Conservation (phyloP, 75 land plant genomes). For the Cryptomeria japonica region DNA sequence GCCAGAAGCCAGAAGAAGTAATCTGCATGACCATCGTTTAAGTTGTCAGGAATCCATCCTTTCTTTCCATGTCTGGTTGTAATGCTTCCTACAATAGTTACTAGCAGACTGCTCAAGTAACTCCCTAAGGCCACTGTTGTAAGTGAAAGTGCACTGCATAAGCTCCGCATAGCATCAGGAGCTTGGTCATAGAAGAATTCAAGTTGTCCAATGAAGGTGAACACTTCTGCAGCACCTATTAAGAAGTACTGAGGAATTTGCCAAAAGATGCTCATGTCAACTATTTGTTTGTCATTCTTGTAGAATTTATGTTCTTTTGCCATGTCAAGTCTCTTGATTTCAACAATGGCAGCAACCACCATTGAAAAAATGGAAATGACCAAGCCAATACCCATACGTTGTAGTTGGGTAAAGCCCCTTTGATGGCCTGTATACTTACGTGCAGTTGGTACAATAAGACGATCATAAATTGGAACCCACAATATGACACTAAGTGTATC, state of each 20-base stretch:
- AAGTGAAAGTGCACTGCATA: constrained; percentile 71
- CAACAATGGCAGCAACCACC: constrained; percentile 57
- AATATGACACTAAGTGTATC: constrained; percentile 52
- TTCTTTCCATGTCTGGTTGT: constrained; percentile 48
- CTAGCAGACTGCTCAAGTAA: constrained; percentile 67
- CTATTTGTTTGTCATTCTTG: neutral
- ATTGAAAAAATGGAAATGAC: constrained; percentile 43
- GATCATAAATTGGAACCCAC: constrained; percentile 59
- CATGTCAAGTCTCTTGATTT: constrained; percentile 37
- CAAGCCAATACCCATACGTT: constrained; percentile 68
- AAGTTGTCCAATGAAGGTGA: constrained; percentile 41
- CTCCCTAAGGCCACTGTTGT: constrained; percentile 68
- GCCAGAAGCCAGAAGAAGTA: constrained; percentile 79
- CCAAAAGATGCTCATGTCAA: constrained; percentile 46
- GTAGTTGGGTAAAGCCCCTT: constrained; percentile 54
- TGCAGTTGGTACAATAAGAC: constrained; percentile 34
- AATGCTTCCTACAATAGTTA: constrained; percentile 56
- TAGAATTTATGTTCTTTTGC: constrained; percentile 15
- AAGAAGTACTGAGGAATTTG: constrained; percentile 62
- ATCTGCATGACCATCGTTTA: constrained; percentile 73
- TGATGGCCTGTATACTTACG: constrained; percentile 29
- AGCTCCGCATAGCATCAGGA: constrained; percentile 84
- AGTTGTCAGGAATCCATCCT: constrained; percentile 82
- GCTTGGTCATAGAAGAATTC: constrained; percentile 61
- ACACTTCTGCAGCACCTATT: constrained; percentile 51